Evolutionary conservation across 192 early-diverging fungal genomes (phyloP), one percentile per base, ranked within the genome.

Genomic region (Backusella australiensis): DNA sequence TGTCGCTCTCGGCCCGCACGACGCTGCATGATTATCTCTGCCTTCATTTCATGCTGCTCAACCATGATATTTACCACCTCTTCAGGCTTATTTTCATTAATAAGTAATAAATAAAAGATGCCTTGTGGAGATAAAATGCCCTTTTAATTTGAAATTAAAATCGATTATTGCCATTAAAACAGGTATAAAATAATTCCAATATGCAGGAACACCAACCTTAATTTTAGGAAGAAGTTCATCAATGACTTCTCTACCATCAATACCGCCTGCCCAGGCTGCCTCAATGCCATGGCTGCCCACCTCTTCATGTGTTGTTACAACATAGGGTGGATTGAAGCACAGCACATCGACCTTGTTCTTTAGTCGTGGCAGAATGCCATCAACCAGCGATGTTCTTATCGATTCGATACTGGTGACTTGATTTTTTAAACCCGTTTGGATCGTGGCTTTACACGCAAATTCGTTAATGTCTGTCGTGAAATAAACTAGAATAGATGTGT

Each of bases 301-400:
- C 65, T 99, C 97, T 19, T 89, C 88, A 8, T 85, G 82, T 1
- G 92, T 86, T 1, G 97, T 99, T 0, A 96, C 91, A 7, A 94
- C 97, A 78, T 99, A 99, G 0, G 97, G 97, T 21, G 97, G 97
- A 73, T 99, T 99, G 80, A 97, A 98, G 36, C 94, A 76, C 7
- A 98, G 84, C 1, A 99, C 75, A 80, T 99, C 97, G 15, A 98
- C 80, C 0, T 66, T 44, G 1, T 87, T 75, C 15, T 69, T 23
- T 6, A 95, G 75, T 44, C 93, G 83, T 1, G 85, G 81, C 14
- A 89, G 77, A 15, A 95, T 75, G 4, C 82, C 85, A 39, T 83
- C 78, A 0, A 85, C 80, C 69, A 97, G 87, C 21, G 91, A 82
- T 4, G 93, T 93, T 15, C 77, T 85, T 21, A 96, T 82, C 11